These are phyloP conservation scores for Trametes versicolor DNA, from an alignment of 1,284 basidiomycete species.

Conservation along the genomic window DNA sequence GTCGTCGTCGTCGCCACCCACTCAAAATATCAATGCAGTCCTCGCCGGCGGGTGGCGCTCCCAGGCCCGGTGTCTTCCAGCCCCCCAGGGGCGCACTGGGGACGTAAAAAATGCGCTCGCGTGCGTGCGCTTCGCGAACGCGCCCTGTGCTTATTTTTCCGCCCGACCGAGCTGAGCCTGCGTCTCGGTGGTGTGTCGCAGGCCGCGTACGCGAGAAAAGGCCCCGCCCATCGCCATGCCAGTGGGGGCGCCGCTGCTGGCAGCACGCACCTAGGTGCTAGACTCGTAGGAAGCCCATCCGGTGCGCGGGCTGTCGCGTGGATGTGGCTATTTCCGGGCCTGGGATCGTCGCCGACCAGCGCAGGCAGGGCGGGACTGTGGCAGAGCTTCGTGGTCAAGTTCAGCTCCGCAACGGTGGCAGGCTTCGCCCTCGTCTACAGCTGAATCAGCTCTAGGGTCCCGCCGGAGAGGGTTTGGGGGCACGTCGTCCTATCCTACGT, in stretches of 20 bases:
- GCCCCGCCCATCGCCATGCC: conserved; percentile 1
- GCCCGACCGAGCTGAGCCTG: not conserved
- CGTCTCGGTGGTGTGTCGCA: not conserved
- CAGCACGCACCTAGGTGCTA: too few relatives aligned
- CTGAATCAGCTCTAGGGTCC: too few relatives aligned
- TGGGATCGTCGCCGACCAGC: conserved; percentile 11
- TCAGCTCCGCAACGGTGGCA: too few relatives aligned
- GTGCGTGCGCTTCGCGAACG: not conserved
- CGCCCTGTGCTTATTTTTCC: not conserved
- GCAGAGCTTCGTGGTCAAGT: not conserved
- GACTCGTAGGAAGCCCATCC: too few relatives aligned
- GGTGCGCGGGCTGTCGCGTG: not conserved
- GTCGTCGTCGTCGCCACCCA: not conserved
- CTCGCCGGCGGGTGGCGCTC: not conserved
- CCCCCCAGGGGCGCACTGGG: not conserved
- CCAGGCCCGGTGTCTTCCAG: not conserved
- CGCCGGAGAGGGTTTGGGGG: not conserved
- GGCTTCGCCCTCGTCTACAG: too few relatives aligned
- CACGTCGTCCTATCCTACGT: not conserved
- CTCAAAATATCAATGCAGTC: not conserved
- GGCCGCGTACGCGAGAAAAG: not conserved
- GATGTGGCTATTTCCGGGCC: conserved; percentile 4
- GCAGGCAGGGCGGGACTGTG: not conserved
- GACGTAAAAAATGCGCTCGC: not conserved
- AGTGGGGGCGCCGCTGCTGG: too few relatives aligned